Percentiles rank a stretch among this genome's conserved stretches.
Evolutionary conservation across 805 yeast genomes (phyloP).

Genomic region (Sungouiozyma intestinalis): DNA sequence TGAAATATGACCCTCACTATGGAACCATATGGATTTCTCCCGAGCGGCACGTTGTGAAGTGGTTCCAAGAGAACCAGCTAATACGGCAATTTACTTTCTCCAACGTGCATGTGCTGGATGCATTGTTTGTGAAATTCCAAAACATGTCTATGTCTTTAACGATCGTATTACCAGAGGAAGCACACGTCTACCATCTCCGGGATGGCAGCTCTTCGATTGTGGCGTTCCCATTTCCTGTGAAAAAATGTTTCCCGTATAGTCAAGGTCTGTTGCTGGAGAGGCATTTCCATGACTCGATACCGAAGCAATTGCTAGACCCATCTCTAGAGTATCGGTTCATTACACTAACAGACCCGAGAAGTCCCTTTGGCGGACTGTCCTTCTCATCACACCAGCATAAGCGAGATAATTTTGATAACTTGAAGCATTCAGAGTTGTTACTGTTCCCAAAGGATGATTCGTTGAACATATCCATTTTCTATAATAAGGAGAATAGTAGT

Average conservation of each 20-base stretch:
- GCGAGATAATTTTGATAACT: constrained; percentile 26
- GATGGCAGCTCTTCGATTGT: constrained; percentile 45
- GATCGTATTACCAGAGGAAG: constrained; percentile 49
- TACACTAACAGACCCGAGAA: constrained; percentile 63
- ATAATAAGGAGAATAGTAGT: constrained; percentile 10
- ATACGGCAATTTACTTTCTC: constrained; percentile 33
- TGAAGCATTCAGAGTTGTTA: constrained; percentile 12
- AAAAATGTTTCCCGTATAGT: constrained; percentile 51
- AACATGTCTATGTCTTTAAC: constrained; percentile 35
- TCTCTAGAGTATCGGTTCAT: constrained; percentile 35
- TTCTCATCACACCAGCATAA: constrained; percentile 48
- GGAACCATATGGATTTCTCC: constrained; percentile 17
- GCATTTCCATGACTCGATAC: neutral
- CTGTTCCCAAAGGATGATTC: constrained; percentile 18
- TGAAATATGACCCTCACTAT: constrained; percentile 11
- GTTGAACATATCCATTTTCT: constrained; percentile 22
- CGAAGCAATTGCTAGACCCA: constrained; percentile 16
- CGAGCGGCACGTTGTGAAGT: constrained; percentile 28
- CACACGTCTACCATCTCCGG: constrained; percentile 44
- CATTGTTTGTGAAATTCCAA: constrained; percentile 50
- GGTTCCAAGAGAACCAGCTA: constrained; percentile 28
- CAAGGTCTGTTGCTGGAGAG: constrained; percentile 60
- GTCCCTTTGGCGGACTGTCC: constrained; percentile 60
- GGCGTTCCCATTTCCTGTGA: constrained; percentile 60
- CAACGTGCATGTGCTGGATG: constrained; percentile 39